These are phyloP conservation scores for Penicillium italicum DNA, from an alignment of 2,329 filamentous ascomycete species.

Conservation along the genomic window DNA sequence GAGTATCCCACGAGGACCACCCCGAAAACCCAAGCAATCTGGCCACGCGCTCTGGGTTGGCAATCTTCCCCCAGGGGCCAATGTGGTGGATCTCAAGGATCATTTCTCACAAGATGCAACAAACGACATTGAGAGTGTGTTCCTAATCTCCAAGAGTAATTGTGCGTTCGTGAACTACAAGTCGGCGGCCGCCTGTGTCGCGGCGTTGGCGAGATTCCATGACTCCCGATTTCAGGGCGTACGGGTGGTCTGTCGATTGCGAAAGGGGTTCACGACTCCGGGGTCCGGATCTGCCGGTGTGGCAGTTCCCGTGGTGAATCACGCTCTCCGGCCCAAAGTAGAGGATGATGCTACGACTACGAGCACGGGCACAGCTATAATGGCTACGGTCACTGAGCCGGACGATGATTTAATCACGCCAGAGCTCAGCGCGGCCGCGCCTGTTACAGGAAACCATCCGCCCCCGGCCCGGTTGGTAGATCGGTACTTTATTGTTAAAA, in stretches of 20 bases:
- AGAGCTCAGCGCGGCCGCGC: slow-evolving; percentile 15
- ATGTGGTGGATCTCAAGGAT: slow-evolving; percentile 78
- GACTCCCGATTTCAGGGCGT: slow-evolving; percentile 87
- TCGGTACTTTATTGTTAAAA: slow-evolving; percentile 90
- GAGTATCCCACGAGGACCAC: slow-evolving; percentile 56
- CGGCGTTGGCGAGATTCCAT: slow-evolving; percentile 79
- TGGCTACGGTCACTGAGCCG: neutral
- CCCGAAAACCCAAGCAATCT: slow-evolving; percentile 63
- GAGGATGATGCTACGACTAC: slow-evolving; percentile 12
- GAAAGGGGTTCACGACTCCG: slow-evolving; percentile 52
- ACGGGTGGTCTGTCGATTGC: slow-evolving; percentile 77
- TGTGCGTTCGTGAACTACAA: slow-evolving; percentile 96
- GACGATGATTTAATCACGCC: slow-evolving; percentile 3
- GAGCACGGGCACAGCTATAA: neutral
- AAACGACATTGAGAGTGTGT: slow-evolving; percentile 77
- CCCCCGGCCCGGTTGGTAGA: slow-evolving; percentile 53
- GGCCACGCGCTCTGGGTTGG: slow-evolving; percentile 95
- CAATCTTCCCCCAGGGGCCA: slow-evolving; percentile 80
- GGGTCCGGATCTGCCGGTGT: slow-evolving; percentile 46
- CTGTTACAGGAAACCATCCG: slow-evolving; percentile 13
- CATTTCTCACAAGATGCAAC: slow-evolving; percentile 79
- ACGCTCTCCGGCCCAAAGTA: slow-evolving; percentile 18
- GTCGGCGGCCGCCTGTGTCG: slow-evolving; percentile 69
- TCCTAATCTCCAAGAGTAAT: slow-evolving; percentile 94
- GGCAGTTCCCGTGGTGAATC: slow-evolving; percentile 40